Evolutionary conservation across 2,329 filamentous ascomycete genomes (phyloP).

Genomic region (Zasmidium angulare): DNA sequence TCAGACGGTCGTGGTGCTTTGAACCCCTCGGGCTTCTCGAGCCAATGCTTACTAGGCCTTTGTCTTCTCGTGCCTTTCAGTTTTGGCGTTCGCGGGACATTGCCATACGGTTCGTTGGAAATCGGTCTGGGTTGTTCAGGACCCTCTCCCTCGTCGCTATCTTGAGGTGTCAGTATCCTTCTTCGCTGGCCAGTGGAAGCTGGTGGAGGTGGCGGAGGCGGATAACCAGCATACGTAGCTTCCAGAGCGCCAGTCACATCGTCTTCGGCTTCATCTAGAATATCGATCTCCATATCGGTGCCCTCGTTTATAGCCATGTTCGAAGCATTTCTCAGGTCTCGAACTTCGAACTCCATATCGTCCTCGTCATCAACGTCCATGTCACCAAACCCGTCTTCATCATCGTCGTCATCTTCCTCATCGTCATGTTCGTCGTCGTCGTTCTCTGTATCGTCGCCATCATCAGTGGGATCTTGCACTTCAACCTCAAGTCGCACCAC

Average conservation of each 20-base stretch:
- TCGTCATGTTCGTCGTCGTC: constrained; percentile 48
- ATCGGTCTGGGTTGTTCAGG: constrained; percentile 48
- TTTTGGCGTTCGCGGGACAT: constrained; percentile 79
- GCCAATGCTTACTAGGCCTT: constrained; percentile 79
- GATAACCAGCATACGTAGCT: constrained; percentile 74
- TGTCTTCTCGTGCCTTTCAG: constrained; percentile 50
- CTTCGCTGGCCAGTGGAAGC: constrained; percentile 21
- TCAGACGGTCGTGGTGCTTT: constrained; percentile 48
- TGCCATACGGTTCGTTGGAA: constrained; percentile 40
- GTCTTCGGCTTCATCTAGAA: constrained; percentile 54
- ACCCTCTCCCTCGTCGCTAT: constrained; percentile 45
- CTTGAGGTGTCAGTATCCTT: constrained; percentile 30
- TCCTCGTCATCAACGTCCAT: constrained; percentile 31
- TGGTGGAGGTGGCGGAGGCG: constrained; percentile 60
- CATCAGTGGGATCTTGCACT: constrained; percentile 45
- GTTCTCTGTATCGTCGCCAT: constrained; percentile 43
- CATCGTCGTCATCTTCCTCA: constrained; percentile 37
- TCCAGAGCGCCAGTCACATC: constrained; percentile 67
- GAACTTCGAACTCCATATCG: constrained; percentile 50
- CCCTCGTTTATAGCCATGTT: constrained; percentile 35
- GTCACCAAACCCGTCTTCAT: constrained; percentile 30
- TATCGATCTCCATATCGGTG: constrained; percentile 52
- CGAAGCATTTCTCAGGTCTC: constrained; percentile 39
- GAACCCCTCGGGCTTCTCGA: constrained; percentile 73
- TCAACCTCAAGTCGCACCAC: constrained; percentile 29